Conservation (phyloP, 1,284 basidiomycete genomes). For the Cryptococcus amylolentus region DNA sequence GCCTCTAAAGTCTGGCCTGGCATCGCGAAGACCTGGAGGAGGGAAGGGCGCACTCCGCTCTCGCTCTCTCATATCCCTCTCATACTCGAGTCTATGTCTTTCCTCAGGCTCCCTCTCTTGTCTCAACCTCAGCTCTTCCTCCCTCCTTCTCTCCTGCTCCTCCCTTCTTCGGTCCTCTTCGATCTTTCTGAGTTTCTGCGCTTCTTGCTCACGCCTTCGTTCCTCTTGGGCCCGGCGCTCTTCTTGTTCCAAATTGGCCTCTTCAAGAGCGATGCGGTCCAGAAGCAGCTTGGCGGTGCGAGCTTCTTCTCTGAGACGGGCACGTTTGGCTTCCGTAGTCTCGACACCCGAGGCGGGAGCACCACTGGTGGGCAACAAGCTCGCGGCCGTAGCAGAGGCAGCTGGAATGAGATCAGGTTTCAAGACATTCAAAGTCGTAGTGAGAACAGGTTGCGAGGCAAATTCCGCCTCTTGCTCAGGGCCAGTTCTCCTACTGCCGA, state of each 20-base stretch:
- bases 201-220: neutral
- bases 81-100: neutral
- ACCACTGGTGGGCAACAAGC: neutral
- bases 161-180: constrained; percentile 2
- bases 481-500: too few species aligned
- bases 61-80: neutral
- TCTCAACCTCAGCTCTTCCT: constrained; percentile 3
- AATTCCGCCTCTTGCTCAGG: too few species aligned
- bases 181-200: neutral
- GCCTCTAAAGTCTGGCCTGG: too few species aligned
- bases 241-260: neutral
- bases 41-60: neutral
- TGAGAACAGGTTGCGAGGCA: neutral
- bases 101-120: neutral
- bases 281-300: constrained; percentile 6
- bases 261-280: constrained; percentile 12
- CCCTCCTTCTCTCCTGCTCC: constrained; percentile 9
- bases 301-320: constrained; percentile 17
- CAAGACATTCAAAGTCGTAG: neutral
- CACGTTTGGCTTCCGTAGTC: constrained; percentile 10
- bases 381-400: neutral
- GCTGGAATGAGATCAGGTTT: neutral
- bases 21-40: too few species aligned
- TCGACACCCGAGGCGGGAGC: neutral
- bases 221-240: constrained; percentile 2